Base-by-base conservation (phyloP, 2,329 filamentous ascomycete genomes). In the Colletotrichum spinosum region DNA sequence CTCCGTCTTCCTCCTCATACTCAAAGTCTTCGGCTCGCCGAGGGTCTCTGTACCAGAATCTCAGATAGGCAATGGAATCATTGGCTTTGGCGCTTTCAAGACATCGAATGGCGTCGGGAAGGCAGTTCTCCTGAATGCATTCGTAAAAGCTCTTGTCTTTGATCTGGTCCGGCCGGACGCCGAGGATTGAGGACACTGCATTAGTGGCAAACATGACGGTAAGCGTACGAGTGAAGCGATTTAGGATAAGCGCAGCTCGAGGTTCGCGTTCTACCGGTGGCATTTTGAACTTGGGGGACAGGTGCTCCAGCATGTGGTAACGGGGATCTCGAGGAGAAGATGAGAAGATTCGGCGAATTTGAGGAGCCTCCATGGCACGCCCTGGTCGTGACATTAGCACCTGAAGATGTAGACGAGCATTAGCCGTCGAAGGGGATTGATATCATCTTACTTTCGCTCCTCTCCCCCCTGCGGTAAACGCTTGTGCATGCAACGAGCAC, bases 131-230 rank as follows among this genome's bases (percentile, higher is more conserved):
- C 62, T 92, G 87, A 55, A 97, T 96, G 73, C 92, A 95, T 71
- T 93, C 92, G 75, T 97, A 97, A 75, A 97, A 97, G 74, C 92
- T 94, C 70, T 90, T 90, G 46, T 92, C 89, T 68, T 88, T 85
- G 68, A 97, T 85, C 59, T 91, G 84, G 33, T 89, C 85, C 4
- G 92, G 86, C 0, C 85, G 80, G 4, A 97, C 82, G 6, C 93
- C 93, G 25, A 97, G 84, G 60, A 97, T 90, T n/a, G 89, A 85
- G 17, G 88, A 80, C 34, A 97, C 85, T 2, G 92, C 90, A 70
- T 89, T 90, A 0, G 93, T 97, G 11, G 92, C 92, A 76, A 94
- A 97, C 91, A 97, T 94, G 73, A 97, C 88, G 25, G 90, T 91
- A 63, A 95, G 81, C 7, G 92, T 94, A 13, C 92, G 86, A 3